A percentile compares a stretch with the other conserved stretches of the same genome.
Evolutionary conservation across 345 rosid genomes (phyloP).

Genomic region (Psidium guajava): DNA sequence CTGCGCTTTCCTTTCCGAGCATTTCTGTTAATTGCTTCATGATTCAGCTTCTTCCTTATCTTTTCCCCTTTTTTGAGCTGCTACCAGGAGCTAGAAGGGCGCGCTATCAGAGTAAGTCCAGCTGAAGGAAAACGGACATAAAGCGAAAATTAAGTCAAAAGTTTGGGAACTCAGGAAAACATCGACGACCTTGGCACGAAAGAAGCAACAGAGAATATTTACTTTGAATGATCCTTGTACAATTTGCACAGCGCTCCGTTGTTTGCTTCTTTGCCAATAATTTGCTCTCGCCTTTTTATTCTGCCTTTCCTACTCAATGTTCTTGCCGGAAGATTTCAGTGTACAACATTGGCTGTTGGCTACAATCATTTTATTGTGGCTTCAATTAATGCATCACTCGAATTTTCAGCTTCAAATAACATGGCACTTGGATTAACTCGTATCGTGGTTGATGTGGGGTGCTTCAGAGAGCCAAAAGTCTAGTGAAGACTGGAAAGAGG

Average conservation of each 20-base stretch:
- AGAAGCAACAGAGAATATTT: neutral
- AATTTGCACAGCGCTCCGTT: neutral
- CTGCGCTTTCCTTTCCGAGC: neutral
- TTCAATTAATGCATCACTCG: neutral
- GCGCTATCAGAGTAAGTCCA: constrained; percentile 58
- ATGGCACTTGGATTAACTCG: neutral
- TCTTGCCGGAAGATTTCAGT: neutral
- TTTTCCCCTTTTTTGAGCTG: neutral
- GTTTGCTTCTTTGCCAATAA: neutral
- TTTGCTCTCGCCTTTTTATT: neutral
- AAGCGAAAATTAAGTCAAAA: neutral
- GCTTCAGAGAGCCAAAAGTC: neutral
- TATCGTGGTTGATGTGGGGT: neutral
- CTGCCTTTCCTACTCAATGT: neutral
- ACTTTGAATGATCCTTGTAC: neutral
- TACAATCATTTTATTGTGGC: neutral
- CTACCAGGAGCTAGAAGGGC: constrained; percentile 61
- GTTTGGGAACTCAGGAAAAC: neutral
- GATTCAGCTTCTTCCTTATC: neutral
- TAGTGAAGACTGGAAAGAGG: neutral
- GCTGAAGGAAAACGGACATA: constrained; percentile 58
- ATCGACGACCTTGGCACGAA: neutral
- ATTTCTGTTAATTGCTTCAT: neutral
- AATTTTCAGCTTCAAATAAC: neutral
- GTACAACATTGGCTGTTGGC: neutral